phyloP scores from a whole-genome alignment of 495 filamentous ascomycete species.

The Hyphodiscus hymeniophilus region DNA sequence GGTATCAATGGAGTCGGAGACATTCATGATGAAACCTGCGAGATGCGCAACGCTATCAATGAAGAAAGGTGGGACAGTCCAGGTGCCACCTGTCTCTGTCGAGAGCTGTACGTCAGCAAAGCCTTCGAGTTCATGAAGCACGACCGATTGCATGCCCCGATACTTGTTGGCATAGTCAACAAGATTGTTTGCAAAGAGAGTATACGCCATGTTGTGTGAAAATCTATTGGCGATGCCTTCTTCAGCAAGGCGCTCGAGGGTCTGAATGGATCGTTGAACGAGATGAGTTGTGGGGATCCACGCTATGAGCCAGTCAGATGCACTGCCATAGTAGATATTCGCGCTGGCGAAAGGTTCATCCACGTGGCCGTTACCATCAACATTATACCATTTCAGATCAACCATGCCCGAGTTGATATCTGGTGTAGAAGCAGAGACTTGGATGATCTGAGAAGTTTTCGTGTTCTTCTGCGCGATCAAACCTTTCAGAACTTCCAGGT shows the following conservation, averaged over 20 bases:
- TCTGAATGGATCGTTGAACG: constrained; percentile 40
- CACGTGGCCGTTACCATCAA: constrained; percentile 20
- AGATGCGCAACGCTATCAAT: constrained; percentile 60
- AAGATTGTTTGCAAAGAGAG: constrained; percentile 51
- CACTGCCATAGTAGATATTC: constrained; percentile 37
- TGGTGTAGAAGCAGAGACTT: neutral
- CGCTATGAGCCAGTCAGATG: constrained; percentile 38
- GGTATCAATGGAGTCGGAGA: constrained; percentile 59
- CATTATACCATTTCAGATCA: neutral
- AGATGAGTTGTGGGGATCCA: constrained; percentile 46
- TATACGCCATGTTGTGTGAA: constrained; percentile 57
- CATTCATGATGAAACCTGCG: constrained; percentile 73
- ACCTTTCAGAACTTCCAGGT: constrained; percentile 60
- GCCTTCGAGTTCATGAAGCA: constrained; percentile 67
- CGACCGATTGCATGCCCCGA: constrained; percentile 64
- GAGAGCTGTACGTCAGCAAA: constrained; percentile 59
- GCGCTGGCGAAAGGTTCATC: constrained; percentile 39
- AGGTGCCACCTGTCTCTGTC: constrained; percentile 48
- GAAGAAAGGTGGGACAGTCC: constrained; percentile 58
- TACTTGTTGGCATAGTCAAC: constrained; percentile 62
- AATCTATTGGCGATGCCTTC: constrained; percentile 30
- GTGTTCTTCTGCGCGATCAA: constrained; percentile 51
- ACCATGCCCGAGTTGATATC: neutral
- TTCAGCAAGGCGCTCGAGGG: constrained; percentile 43
- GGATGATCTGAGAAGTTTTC: constrained; percentile 15